Base-by-base conservation (phyloP, 2,329 filamentous ascomycete genomes). In the Amauroascus verrucosus region DNA sequence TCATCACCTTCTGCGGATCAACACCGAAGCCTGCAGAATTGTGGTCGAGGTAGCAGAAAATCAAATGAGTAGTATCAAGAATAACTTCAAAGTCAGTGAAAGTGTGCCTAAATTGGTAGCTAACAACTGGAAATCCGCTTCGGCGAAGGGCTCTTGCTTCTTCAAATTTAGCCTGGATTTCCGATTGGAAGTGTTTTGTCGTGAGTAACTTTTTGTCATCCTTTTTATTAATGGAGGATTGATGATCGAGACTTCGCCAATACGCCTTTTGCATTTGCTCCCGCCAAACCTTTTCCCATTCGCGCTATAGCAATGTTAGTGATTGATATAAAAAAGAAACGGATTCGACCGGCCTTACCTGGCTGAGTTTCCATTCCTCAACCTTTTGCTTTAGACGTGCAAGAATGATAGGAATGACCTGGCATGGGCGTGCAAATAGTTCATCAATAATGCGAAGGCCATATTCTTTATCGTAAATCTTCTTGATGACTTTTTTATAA, bases 281-380 rank as follows among this genome's bases (percentile, higher is more conserved):
- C 58, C 93, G 88, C 93, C 93, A 98, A 6, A 98, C 89, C 71
- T 96, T 96, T 69, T 97, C 90, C 93, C 93, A 98, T 67, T 98
- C 94, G 30, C 93, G 88, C 76, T 87, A 56, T 30, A 35, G 24
- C 16, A 35, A 35, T 3, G 38, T 51, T 33, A 51, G 48, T 4
- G 20, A n/a, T 49, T 35, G 20, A 38, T 45, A 41, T 47, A 2
- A 9, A 24, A 11, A 28, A 18, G 30, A 11, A 20, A 3, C 2
- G 18, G 6, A 8, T 26, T 22, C 2, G 26, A 3, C 14, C n/a
- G 28, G 28, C 59, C 67, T 60, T 68, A 73, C 72, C 67, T 87
- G 90, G 5, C 88, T 91, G 61, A 94, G 90, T 59, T 95, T 88
- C 93, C 93, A 98, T 64, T 97, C 90, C 68, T 98, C 93, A 43